phyloP scores from a whole-genome alignment of 202 grass and related monocot species.

The Hordeum pubiflorum region DNA sequence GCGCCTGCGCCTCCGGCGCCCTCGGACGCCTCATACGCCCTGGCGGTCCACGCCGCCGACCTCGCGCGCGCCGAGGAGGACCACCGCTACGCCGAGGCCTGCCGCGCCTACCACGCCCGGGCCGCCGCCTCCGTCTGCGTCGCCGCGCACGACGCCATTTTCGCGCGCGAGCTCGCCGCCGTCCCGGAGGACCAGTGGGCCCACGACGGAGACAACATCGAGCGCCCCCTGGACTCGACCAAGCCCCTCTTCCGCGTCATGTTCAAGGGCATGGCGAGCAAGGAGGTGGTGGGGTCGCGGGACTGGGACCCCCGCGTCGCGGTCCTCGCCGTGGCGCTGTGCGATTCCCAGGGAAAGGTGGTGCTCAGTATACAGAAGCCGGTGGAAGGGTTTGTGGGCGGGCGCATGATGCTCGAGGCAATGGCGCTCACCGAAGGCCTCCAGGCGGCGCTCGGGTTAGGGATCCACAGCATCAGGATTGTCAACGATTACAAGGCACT shows the following conservation, averaged over 20 bases:
- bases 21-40: background rate
- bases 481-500: slow-evolving; percentile 28
- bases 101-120: slow-evolving; percentile 20
- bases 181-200: slow-evolving; percentile 56
- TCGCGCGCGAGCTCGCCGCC: slow-evolving; percentile 42
- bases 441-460: slow-evolving; percentile 23
- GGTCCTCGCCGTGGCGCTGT: slow-evolving; percentile 25
- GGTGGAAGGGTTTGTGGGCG: background rate
- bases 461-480: slow-evolving; percentile 24
- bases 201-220: slow-evolving; percentile 53
- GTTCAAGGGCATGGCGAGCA: slow-evolving; percentile 33
- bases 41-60: background rate
- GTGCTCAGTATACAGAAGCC: slow-evolving; percentile 45
- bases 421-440: slow-evolving; percentile 41
- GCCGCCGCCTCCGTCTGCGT: slow-evolving; percentile 24
- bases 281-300: background rate
- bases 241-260: slow-evolving; percentile 25
- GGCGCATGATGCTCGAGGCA: slow-evolving; percentile 20
- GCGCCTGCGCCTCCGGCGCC: background rate
- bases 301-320: slow-evolving; percentile 12
- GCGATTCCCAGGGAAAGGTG: slow-evolving; percentile 16
- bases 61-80: slow-evolving; percentile 39
- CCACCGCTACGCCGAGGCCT: slow-evolving; percentile 21
- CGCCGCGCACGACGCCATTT: slow-evolving; percentile 41
- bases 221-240: slow-evolving; percentile 24